Base-by-base conservation (phyloP, 345 rosid genomes). In the Euphorbia pulcherrima region DNA sequence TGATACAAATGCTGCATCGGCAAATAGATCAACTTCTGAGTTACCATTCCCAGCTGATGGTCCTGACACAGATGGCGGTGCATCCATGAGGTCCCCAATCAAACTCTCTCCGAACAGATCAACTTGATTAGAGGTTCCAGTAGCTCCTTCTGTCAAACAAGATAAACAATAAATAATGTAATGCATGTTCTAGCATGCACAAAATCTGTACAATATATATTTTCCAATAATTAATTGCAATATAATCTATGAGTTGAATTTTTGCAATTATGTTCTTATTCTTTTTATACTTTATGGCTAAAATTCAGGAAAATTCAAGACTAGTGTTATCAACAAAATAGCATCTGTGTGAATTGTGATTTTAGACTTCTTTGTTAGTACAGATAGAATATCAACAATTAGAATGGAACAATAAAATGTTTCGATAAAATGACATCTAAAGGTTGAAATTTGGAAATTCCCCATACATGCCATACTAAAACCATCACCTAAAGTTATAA, bases 1-100 rank as follows among this genome's bases (percentile, higher is more conserved):
- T 39, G 97, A 94, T 62, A 94, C 93, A 80, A 94, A 94, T 74
- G 79, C 65, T 75, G 97, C 97, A 85, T 91, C 97, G 64, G 92
- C 99, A 83, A 94, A 94, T 70, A 94, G 88, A 78, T 94, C 99
- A 67, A 68, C 83, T 55, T 88, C 95, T 16, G 82, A 74, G 68
- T 71, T 76, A 62, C 70, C 71, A 68, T 79, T 79, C 67, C 55
- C 72, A 26, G 84, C 40, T 82, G 88, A 74, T 59, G 77, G 68
- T 69, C 85, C 86, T 14, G 77, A 86, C 63, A 72, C 86, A 68
- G 90, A 57, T 69, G 79, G 56, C 21, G 89, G 86, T 57, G 74
- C 86, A 77, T 95, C 97, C 81, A 92, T 71, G 73, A 91, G 77
- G 77, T 90, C 91, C 35, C 85, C 95, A 60, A 87, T 79, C 80